Conservation (phyloP, 306 rosid genomes). For the Fagus crenata region DNA sequence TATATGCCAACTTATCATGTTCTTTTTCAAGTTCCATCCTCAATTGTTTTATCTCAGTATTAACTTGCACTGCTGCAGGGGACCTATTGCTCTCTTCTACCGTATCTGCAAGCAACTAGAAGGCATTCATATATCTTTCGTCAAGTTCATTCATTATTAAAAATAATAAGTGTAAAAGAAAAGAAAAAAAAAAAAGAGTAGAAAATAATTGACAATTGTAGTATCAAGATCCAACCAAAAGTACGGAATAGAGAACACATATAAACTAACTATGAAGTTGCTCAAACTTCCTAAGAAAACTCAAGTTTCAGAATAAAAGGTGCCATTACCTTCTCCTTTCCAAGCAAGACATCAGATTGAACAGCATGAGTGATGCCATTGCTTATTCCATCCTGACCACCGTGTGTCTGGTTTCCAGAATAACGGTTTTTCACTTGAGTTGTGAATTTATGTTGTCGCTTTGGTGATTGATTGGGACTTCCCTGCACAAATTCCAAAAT, state of each 20-base stretch:
- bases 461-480: conserved; percentile 57
- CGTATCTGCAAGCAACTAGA: conserved; percentile 93
- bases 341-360: conserved; percentile 47
- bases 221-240: conserved; percentile 10
- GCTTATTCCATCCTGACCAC: conserved; percentile 51
- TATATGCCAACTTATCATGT: conserved; percentile 45
- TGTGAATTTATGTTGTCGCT: conserved; percentile 52
- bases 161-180: conserved; percentile 30
- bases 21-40: conserved; percentile 67
- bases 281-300: conserved; percentile 20
- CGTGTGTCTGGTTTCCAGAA: conserved; percentile 41
- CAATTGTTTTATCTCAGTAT: conserved; percentile 56
- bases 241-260: not conserved
- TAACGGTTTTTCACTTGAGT: conserved; percentile 52
- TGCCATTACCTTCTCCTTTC: conserved; percentile 61
- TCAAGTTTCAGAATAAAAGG: conserved; percentile 21
- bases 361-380: conserved; percentile 58
- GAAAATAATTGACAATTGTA: not conserved
- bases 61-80: conserved; percentile 39
- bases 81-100: conserved; percentile 56
- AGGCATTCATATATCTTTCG: conserved; percentile 97
- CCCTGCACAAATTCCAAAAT: conserved; percentile 54
- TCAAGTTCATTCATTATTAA: conserved; percentile 92
- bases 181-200: conserved; percentile 10
- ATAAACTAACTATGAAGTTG: conserved; percentile 14